A percentile compares a stretch with the other conserved stretches of the same genome.
These are phyloP conservation scores for Botryosphaeria dothidea DNA, from an alignment of 2,329 filamentous ascomycete genomes.

Conservation along the genomic window DNA sequence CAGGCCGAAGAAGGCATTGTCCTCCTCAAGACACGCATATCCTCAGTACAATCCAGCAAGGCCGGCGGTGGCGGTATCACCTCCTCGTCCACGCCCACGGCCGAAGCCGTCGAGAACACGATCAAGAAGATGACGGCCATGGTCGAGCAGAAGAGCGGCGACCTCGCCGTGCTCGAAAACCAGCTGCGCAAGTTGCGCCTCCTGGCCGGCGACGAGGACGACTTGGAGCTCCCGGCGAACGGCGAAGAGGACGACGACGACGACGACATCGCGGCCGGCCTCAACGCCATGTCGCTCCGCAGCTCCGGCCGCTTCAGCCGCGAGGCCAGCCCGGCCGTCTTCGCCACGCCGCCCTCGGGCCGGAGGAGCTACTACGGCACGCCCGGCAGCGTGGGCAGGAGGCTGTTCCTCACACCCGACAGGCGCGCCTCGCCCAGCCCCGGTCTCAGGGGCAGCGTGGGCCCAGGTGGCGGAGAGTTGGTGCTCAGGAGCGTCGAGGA, in stretches of 20 bases:
- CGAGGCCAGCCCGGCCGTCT: constrained; percentile 30
- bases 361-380: constrained; percentile 28
- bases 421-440: constrained; percentile 22
- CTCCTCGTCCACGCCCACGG: constrained; percentile 65
- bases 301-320: constrained; percentile 23
- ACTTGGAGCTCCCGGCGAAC: constrained; percentile 29
- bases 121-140: constrained; percentile 91
- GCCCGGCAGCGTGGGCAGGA: constrained; percentile 34
- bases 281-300: constrained; percentile 16
- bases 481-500: constrained; percentile 17
- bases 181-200: constrained; percentile 70
- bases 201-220: constrained; percentile 4
- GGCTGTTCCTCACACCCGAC: constrained; percentile 37
- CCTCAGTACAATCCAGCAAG: constrained; percentile 54
- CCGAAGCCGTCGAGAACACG: constrained; percentile 88
- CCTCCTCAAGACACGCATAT: constrained; percentile 76
- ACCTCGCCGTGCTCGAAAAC: constrained; percentile 85
- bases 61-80: constrained; percentile 44
- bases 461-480: constrained; percentile 18
- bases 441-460: constrained; percentile 19
- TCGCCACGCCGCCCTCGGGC: constrained; percentile 40
- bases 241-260: not conserved
- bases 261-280: constrained; percentile 19
- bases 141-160: constrained; percentile 86
- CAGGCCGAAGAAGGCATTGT: constrained; percentile 80